Conservation (phyloP, 2,329 filamentous ascomycete species). For the Calonectria pauciramosa region DNA sequence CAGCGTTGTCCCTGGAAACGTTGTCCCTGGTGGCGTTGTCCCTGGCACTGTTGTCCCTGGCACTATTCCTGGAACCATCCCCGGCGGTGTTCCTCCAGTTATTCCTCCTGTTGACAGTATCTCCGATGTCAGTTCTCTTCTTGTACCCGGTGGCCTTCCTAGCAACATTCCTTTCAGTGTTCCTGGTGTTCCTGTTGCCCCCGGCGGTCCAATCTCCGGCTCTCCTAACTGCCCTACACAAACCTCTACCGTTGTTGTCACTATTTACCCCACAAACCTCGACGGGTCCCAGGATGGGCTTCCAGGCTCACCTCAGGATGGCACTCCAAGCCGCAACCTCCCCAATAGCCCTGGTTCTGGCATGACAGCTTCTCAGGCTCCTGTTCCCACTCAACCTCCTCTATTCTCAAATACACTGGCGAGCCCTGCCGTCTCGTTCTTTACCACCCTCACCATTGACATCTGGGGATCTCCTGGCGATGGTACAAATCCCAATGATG, state of each 20-base stretch:
- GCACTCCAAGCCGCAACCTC: conserved; percentile 21
- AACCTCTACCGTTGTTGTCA: conserved; percentile 63
- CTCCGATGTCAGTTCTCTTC: conserved; percentile 31
- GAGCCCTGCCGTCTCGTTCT: conserved; percentile 42
- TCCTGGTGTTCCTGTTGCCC: conserved; percentile 20
- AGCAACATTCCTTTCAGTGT: background rate
- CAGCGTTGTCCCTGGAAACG: conserved; percentile 17
- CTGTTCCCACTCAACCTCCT: conserved; percentile 47
- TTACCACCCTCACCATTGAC: conserved; percentile 54
- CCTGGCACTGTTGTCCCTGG: conserved; percentile 33
- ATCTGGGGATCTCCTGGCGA: conserved; percentile 46
- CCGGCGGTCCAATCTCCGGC: conserved; percentile 26
- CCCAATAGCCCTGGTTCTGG: conserved; percentile 36
- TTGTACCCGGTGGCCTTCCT: conserved; percentile 26
- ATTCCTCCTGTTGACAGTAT: conserved; percentile 23
- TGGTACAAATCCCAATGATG: conserved; percentile 22
- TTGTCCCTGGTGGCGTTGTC: conserved; percentile 29
- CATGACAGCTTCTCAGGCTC: conserved; percentile 38
- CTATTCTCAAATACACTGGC: conserved; percentile 27
- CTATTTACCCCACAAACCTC: conserved; percentile 54
- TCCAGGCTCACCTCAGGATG: background rate
- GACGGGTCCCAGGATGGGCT: conserved; percentile 31
- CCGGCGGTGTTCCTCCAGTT: conserved; percentile 20
- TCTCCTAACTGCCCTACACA: conserved; percentile 56
- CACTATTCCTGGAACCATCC: too few species aligned